phyloP scores from a whole-genome alignment of 176 grass and related monocot genomes.

The Avena atlantica region DNA sequence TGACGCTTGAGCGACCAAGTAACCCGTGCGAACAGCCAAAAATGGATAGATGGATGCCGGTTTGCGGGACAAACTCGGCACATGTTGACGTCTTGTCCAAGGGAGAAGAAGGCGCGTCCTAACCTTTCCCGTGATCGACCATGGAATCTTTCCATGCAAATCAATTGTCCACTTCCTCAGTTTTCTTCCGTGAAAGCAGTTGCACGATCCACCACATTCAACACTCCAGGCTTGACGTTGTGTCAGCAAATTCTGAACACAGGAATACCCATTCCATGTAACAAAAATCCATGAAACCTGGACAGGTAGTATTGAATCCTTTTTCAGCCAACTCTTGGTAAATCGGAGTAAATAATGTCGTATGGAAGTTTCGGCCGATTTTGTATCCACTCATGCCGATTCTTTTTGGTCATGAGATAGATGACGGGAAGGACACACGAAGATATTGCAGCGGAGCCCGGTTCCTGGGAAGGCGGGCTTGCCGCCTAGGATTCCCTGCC shows the following conservation, averaged over 20 bases:
- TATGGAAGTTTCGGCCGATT: too few relatives aligned
- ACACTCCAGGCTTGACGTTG: neutral
- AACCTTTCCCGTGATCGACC: conserved; percentile 40
- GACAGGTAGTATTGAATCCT: neutral
- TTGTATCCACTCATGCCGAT: too few relatives aligned
- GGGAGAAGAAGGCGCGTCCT: neutral
- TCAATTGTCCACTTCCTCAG: neutral
- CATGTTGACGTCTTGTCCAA: conserved; percentile 8
- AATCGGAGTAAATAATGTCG: too few relatives aligned
- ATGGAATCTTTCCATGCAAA: neutral
- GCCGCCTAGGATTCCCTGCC: too few relatives aligned
- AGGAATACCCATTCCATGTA: neutral
- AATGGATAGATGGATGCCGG: conserved; percentile 9
- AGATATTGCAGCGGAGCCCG: too few relatives aligned
- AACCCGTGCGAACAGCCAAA: neutral
- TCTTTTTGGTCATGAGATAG: too few relatives aligned
- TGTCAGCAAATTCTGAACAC: neutral
- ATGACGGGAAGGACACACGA: too few relatives aligned
- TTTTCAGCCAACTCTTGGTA: neutral
- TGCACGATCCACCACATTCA: neutral
- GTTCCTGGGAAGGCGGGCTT: too few relatives aligned
- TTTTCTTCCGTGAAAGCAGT: conserved; percentile 1
- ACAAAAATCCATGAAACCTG: neutral
- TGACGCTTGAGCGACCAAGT: neutral
- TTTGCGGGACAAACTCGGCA: conserved; percentile 34